Conservation (phyloP, 768 basidiomycete genomes). For the Boletus rubroflammeus region DNA sequence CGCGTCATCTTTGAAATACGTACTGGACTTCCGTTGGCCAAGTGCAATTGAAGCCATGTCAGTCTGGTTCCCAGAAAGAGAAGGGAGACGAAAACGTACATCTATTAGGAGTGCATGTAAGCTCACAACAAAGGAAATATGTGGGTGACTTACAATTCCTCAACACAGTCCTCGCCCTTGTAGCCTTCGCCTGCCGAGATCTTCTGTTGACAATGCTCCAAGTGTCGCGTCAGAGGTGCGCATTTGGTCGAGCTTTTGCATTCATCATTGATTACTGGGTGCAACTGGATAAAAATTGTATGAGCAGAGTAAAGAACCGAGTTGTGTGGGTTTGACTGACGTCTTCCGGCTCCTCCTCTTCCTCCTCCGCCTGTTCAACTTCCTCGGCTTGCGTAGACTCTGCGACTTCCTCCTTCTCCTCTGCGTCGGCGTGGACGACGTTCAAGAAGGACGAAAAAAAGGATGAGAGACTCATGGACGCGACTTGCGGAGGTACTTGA, state of each 20-base stretch:
- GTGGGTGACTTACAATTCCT: conserved; percentile 68
- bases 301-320: not conserved
- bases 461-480: conserved; percentile 40
- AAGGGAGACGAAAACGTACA: conserved; percentile 20
- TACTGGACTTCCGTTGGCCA: conserved; percentile 58
- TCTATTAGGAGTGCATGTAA: conserved; percentile 9
- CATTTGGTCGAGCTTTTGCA: conserved; percentile 68
- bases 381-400: conserved; percentile 38
- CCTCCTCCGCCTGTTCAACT: conserved; percentile 47
- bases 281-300: conserved; percentile 40
- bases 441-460: conserved; percentile 43
- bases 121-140: not conserved
- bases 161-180: conserved; percentile 90
- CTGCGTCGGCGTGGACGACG: conserved; percentile 41
- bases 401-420: conserved; percentile 21
- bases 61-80: conserved; percentile 1
- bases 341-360: conserved; percentile 76
- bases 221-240: conserved; percentile 69
- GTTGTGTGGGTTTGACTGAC: conserved; percentile 43
- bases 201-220: conserved; percentile 88
- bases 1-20: conserved; percentile 28
- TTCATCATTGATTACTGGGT: conserved; percentile 72
- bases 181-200: conserved; percentile 77
- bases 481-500: conserved; percentile 6
- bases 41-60: conserved; percentile 1